These are phyloP conservation scores for Zymoseptoria ardabiliae DNA, from an alignment of 2,329 filamentous ascomycete genomes.

Conservation along the genomic window DNA sequence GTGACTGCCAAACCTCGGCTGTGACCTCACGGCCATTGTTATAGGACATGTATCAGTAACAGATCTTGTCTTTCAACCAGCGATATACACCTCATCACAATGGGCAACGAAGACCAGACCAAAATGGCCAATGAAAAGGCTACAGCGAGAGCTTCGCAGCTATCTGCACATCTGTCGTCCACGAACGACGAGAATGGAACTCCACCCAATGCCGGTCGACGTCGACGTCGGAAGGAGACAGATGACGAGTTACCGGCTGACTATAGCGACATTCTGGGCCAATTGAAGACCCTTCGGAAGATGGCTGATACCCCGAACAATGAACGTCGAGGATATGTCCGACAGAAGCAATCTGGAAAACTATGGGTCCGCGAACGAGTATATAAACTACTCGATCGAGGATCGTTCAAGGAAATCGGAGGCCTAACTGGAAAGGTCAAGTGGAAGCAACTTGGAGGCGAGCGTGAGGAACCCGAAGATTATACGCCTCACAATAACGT, in stretches of 20 bases:
- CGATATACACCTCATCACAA: background rate
- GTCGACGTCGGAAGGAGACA: constrained; percentile 29
- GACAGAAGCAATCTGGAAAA: constrained; percentile 57
- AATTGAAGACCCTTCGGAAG: constrained; percentile 45
- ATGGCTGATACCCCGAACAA: constrained; percentile 50
- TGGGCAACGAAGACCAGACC: background rate
- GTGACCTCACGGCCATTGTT: background rate
- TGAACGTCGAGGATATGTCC: constrained; percentile 51
- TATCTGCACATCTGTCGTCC: constrained; percentile 22
- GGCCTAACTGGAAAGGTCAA: constrained; percentile 52
- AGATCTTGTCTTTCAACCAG: background rate
- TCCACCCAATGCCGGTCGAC: constrained; percentile 21
- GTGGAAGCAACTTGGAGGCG: constrained; percentile 46
- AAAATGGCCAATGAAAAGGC: constrained; percentile 14
- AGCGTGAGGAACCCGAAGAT: constrained; percentile 41
- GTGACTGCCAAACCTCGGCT: background rate
- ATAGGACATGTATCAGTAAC: background rate
- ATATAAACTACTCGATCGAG: constrained; percentile 49
- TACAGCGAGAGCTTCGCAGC: constrained; percentile 21
- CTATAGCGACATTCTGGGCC: constrained; percentile 54
- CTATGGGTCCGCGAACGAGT: constrained; percentile 59
- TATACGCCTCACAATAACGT: constrained; percentile 58
- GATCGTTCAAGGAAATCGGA: constrained; percentile 53
- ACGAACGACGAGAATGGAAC: constrained; percentile 33
- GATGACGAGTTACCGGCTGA: constrained; percentile 47